These are phyloP conservation scores for Melastoma candidum DNA, from an alignment of 441 rosid species.

Conservation along the genomic window DNA sequence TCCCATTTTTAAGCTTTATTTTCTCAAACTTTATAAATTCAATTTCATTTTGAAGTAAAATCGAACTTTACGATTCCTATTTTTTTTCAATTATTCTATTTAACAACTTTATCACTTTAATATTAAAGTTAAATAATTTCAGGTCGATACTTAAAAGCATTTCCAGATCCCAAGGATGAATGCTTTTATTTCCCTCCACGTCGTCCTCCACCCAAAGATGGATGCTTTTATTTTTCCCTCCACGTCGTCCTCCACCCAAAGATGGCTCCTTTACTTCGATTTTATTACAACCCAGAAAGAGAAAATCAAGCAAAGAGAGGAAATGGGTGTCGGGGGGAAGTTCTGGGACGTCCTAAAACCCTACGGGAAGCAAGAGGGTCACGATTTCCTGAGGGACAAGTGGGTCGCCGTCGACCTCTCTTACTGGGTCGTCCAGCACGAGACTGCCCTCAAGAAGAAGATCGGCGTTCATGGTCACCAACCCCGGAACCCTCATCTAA, in stretches of 20 bases:
- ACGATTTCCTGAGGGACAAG: conserved; percentile 54
- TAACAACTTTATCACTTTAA: too few species aligned
- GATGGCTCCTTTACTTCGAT: neutral
- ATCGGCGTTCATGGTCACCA: neutral
- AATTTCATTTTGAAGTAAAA: too few species aligned
- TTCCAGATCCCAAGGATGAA: too few species aligned
- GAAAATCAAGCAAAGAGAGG: neutral
- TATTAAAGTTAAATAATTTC: too few species aligned
- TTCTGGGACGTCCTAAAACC: conserved; percentile 87
- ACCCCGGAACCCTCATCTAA: conserved; percentile 50
- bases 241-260: neutral
- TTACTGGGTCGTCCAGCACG: conserved; percentile 76
- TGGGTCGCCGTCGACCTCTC: conserved; percentile 88
- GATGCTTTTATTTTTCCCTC: too few species aligned
- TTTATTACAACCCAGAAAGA: neutral
- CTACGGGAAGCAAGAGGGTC: conserved; percentile 39
- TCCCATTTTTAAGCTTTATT: too few species aligned
- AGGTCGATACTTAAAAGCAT: too few species aligned
- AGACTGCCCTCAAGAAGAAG: conserved; percentile 46
- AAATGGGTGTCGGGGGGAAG: conserved; percentile 76
- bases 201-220: too few species aligned
- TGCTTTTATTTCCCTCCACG: too few species aligned
- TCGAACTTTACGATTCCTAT: too few species aligned
- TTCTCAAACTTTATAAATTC: too few species aligned
- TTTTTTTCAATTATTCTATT: too few species aligned